Evolutionary conservation across 176 grass and related monocot genomes (phyloP), one percentile per base, ranked within the genome.

Genomic region (Phoenix dactylifera): DNA sequence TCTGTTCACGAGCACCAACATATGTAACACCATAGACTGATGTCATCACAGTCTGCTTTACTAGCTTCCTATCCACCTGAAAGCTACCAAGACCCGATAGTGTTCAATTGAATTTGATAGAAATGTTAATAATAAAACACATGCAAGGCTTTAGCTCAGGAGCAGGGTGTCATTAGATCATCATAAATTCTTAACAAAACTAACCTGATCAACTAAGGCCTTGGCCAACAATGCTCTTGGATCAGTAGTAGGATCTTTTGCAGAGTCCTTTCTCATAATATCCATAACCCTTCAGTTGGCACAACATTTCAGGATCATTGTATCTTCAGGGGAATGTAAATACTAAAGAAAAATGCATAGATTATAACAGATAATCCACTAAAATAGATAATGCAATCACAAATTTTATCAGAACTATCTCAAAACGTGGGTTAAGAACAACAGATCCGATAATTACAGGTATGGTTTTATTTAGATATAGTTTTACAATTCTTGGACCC

Each of bases 21-120:
- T 74, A 90, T 55, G 91, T 96, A 62, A 96, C 91, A 77, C 91
- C 91, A 81, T 96, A 96, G 61, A 96, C 92, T 68, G 92, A 96
- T 17, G 92, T 96, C 92, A 96, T 96, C 50, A 96, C 92, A 18
- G 92, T 96, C 66, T 96, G 92, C 84, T 96, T 96, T 16, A 96
- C 92, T 65, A 96, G 78, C 69, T 89, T 96, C 70, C 92, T 86
- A 82, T 96, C 92, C 68, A 96, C 92, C 92, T 96, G 87, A 75
- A 87, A 71, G 68, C 83, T 83, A 85, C 50, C 83, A 83, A 77
- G 50, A 57, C 53, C 49, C 57, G 77, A 32, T 63, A 44, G 35
- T 75, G 49, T 74, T 69, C 71, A 78, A 80, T 69, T 82, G 71
- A 71, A 60, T 73, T 52, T 61, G 71, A 65, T 78, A 50, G 52